Percentiles rank a stretch among this genome's conserved stretches.
Conservation (phyloP, 306 rosid species). For the Cicer yamashitae region DNA sequence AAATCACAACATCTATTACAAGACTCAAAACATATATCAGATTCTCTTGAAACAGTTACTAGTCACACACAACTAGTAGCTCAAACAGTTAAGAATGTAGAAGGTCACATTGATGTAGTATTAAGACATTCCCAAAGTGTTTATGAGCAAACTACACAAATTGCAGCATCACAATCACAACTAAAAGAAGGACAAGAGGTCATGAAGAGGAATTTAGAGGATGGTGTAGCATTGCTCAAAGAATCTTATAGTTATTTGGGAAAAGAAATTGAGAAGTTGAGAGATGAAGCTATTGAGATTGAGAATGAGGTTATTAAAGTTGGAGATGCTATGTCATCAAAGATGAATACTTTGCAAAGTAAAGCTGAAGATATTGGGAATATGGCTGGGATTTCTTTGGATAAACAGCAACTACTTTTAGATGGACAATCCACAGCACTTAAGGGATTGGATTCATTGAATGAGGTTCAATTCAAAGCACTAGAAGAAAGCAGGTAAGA, state of each 20-base stretch:
- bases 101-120: conserved; percentile 59
- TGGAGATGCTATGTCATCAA: conserved; percentile 65
- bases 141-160: conserved; percentile 67
- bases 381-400: conserved; percentile 72
- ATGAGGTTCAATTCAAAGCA: conserved; percentile 71
- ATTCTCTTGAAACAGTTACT: conserved; percentile 62
- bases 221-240: conserved; percentile 62
- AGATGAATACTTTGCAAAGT: conserved; percentile 64
- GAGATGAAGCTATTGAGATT: conserved; percentile 64
- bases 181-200: conserved; percentile 69
- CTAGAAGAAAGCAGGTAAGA: conserved; percentile 79
- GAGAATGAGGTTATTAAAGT: conserved; percentile 67
- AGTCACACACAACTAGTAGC: conserved; percentile 57
- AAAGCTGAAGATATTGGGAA: conserved; percentile 78
- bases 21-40: conserved; percentile 52
- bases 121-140: conserved; percentile 61
- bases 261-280: conserved; percentile 58
- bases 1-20: conserved; percentile 59
- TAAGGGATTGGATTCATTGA: conserved; percentile 58
- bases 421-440: conserved; percentile 79
- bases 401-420: conserved; percentile 76
- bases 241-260: conserved; percentile 69
- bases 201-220: conserved; percentile 61
- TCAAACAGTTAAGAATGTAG: conserved; percentile 55
- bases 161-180: conserved; percentile 61